Percentiles rank a stretch among this genome's conserved stretches.
Evolutionary conservation across 2,329 filamentous ascomycete genomes (phyloP).

Genomic region (Cladosporium phlei): DNA sequence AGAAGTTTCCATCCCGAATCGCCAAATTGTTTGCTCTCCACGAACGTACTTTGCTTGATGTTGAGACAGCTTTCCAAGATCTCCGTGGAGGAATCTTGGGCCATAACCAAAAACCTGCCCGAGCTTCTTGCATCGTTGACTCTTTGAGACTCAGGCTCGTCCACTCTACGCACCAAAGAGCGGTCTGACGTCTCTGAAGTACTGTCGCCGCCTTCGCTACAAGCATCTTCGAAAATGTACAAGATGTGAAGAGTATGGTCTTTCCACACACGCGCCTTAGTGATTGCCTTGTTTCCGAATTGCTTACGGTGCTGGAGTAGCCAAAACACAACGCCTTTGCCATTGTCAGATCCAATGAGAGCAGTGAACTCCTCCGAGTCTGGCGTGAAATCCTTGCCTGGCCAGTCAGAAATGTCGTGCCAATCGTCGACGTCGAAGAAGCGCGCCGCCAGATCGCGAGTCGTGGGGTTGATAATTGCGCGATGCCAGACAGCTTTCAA

Average conservation of each 20-base stretch:
- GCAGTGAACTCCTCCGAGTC: slow-evolving; percentile 10
- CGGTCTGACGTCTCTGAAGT: not conserved
- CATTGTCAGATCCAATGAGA: slow-evolving; percentile 18
- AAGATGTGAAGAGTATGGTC: slow-evolving; percentile 6
- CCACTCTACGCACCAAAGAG: not conserved
- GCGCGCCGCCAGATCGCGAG: slow-evolving; percentile 1
- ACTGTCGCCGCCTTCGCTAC: not conserved
- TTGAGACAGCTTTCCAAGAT: not conserved
- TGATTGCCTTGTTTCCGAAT: slow-evolving; percentile 14
- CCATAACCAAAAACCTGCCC: slow-evolving; percentile 1
- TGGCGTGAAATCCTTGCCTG: slow-evolving; percentile 5
- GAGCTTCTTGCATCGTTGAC: not conserved
- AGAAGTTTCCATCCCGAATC: slow-evolving; percentile 4
- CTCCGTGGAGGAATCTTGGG: not conserved
- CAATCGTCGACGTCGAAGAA: not conserved
- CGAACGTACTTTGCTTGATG: slow-evolving; percentile 7
- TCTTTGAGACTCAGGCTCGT: not conserved
- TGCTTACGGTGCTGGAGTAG: slow-evolving; percentile 17
- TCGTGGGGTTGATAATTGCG: not conserved
- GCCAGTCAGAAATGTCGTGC: slow-evolving; percentile 2
- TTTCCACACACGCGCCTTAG: slow-evolving; percentile 7
- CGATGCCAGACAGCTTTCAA: slow-evolving; percentile 11
- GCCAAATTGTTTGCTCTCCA: not conserved
- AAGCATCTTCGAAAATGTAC: not conserved
- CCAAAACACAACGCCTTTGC: slow-evolving; percentile 13